A percentile compares a stretch with the other conserved stretches of the same genome.
Conservation (phyloP, 129 eudicot genomes). For the Pittosporum tobira region DNA sequence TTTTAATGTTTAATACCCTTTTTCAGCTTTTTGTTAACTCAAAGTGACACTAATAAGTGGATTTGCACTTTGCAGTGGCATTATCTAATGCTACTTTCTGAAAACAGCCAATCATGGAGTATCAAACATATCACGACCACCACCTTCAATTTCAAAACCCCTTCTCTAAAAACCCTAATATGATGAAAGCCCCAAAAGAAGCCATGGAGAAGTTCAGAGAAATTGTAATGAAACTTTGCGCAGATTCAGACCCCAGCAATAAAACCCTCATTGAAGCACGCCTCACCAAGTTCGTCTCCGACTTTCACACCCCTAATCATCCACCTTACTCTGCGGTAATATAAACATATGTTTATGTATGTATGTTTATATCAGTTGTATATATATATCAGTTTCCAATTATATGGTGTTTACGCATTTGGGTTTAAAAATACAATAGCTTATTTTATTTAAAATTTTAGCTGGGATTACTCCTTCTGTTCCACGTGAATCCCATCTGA, state of each 20-base stretch:
- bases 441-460: not conserved
- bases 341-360: too few species aligned
- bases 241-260: not conserved
- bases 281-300: slow-evolving; percentile 9
- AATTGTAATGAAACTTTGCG: not conserved
- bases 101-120: too few species aligned
- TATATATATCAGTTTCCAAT: not conserved
- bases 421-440: not conserved
- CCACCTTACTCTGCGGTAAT: slow-evolving; percentile 22
- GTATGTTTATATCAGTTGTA: not conserved
- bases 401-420: not conserved
- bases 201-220: not conserved
- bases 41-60: too few species aligned
- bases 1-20: too few species aligned
- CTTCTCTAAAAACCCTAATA: slow-evolving; percentile 5
- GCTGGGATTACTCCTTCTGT: too few species aligned
- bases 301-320: slow-evolving; percentile 13
- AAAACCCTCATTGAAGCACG: not conserved
- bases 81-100: too few species aligned
- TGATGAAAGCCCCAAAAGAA: not conserved
- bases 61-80: too few species aligned
- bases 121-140: too few species aligned
- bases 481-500: too few species aligned
- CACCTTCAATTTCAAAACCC: not conserved
- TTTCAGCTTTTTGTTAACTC: too few species aligned